Evolutionary conservation across 2,329 filamentous ascomycete genomes (phyloP).

Genomic region (Alternaria triticimaculans): DNA sequence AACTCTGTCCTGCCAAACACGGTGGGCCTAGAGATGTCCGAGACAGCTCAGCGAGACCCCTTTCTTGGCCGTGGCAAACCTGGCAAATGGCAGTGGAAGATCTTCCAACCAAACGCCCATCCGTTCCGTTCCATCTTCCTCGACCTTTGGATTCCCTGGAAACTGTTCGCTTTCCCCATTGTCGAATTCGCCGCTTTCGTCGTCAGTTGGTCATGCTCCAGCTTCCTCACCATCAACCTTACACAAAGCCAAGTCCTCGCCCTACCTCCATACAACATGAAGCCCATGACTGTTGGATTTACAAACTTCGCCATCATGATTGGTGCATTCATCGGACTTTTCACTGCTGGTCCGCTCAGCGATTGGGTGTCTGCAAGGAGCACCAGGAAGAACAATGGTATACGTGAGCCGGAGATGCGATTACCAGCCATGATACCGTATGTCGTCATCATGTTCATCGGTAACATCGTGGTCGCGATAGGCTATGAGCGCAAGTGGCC

Average conservation of each 20-base stretch:
- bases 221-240: constrained; percentile 67
- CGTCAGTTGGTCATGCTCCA: constrained; percentile 65
- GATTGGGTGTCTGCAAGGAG: constrained; percentile 64
- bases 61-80: constrained; percentile 64
- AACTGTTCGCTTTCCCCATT: constrained; percentile 68
- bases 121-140: constrained; percentile 56
- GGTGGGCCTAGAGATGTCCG: constrained; percentile 31
- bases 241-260: constrained; percentile 63
- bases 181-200: constrained; percentile 68
- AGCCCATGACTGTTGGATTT: constrained; percentile 59
- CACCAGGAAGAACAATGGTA: constrained; percentile 60
- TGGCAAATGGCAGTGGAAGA: constrained; percentile 61
- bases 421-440: constrained; percentile 64
- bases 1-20: constrained; percentile 25
- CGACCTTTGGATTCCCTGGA: constrained; percentile 68
- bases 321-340: constrained; percentile 61
- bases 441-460: constrained; percentile 62
- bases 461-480: constrained; percentile 62
- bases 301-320: constrained; percentile 64
- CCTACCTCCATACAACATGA: constrained; percentile 63
- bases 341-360: constrained; percentile 61
- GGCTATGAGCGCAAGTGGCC: constrained; percentile 62
- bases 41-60: constrained; percentile 58
- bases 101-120: constrained; percentile 59
- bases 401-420: constrained; percentile 66